Conservation (phyloP, 1,284 basidiomycete genomes). For the Sporisorium iseilematis-ciliati region DNA sequence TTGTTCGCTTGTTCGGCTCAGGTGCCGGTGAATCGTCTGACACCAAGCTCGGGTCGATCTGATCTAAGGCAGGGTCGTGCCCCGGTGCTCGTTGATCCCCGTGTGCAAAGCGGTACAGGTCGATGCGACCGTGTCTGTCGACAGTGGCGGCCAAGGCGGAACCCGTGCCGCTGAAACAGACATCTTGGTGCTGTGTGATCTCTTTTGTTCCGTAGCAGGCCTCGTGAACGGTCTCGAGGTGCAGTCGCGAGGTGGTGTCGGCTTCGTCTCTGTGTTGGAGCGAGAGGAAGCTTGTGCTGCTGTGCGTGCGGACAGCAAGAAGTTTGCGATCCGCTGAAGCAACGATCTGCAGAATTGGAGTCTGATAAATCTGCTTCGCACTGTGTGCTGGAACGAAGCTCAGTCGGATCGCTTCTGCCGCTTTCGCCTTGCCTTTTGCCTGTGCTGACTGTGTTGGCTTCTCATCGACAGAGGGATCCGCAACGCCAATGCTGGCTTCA, state of each 20-base stretch:
- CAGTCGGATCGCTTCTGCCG: conserved; percentile 4
- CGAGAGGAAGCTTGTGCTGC: conserved; percentile 21
- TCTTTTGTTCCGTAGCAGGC: conserved; percentile 9
- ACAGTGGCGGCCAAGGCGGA: conserved; percentile 13
- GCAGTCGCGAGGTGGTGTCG: background rate
- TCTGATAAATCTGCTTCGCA: conserved; percentile 16
- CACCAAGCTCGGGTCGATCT: background rate
- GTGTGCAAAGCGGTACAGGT: conserved; percentile 2
- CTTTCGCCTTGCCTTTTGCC: conserved; percentile 21
- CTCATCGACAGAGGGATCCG: background rate
- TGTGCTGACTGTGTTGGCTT: background rate
- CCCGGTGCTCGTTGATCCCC: background rate
- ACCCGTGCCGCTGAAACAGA: conserved; percentile 16
- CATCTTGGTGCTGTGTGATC: conserved; percentile 26
- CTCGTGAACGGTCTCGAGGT: conserved; percentile 15
- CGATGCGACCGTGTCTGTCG: conserved; percentile 27
- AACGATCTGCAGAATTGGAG: conserved; percentile 35
- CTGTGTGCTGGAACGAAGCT: conserved; percentile 23
- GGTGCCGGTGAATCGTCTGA: background rate
- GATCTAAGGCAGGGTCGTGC: background rate
- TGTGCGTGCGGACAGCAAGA: conserved; percentile 27
- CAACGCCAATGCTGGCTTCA: background rate
- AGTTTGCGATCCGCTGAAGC: conserved; percentile 6
- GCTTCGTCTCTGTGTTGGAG: background rate
- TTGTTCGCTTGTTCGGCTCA: background rate